Evolutionary conservation across 192 early-diverging fungal species (phyloP).

Genomic region (Polychytrium aggregatum): DNA sequence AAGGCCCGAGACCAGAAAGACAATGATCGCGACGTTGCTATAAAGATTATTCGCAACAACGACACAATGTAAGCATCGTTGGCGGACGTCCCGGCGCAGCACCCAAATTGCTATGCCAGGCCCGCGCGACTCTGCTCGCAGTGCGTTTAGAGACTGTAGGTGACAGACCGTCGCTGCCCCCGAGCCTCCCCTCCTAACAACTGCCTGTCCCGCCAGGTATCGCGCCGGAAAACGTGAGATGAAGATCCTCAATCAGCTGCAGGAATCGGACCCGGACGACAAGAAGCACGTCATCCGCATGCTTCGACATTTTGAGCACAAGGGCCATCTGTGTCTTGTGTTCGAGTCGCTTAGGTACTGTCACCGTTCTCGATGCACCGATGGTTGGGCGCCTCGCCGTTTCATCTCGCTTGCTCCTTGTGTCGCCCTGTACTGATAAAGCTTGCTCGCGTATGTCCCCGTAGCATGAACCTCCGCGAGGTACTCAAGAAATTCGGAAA

Average conservation of each 20-base stretch:
- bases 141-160: too few species aligned
- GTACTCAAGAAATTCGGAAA: slow-evolving; percentile 92
- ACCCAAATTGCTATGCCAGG: too few species aligned
- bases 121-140: too few species aligned
- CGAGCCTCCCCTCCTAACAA: too few species aligned
- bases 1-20: slow-evolving; percentile 70
- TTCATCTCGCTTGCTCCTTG: background rate
- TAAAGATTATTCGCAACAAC: slow-evolving; percentile 94
- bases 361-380: background rate
- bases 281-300: slow-evolving; percentile 83
- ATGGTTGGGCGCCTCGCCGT: background rate
- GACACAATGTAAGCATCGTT: slow-evolving; percentile 61
- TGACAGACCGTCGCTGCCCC: too few species aligned
- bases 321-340: slow-evolving; percentile 81
- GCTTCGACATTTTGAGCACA: slow-evolving; percentile 77
- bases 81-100: too few species aligned
- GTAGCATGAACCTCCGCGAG: slow-evolving; percentile 80
- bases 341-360: slow-evolving; percentile 85
- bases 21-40: slow-evolving; percentile 69
- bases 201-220: too few species aligned
- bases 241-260: slow-evolving; percentile 76
- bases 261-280: slow-evolving; percentile 73
- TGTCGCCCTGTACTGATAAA: background rate
- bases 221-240: slow-evolving; percentile 82
- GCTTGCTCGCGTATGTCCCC: background rate